Evolutionary conservation across 805 yeast genomes (phyloP).

Genomic region (Candida berthetii): DNA sequence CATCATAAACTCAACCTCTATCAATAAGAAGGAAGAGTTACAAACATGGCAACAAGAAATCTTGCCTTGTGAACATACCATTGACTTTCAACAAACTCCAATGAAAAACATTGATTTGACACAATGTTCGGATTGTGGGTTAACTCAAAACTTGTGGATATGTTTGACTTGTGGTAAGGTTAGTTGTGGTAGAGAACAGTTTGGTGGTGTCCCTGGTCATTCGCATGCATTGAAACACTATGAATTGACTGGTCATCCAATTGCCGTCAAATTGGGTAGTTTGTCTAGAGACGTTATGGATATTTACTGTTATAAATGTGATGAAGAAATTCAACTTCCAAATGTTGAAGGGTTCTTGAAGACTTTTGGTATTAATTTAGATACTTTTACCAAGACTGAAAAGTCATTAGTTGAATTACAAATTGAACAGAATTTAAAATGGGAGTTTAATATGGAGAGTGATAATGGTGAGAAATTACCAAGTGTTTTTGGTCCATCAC

Average conservation of each 20-base stretch:
- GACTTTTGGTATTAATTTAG: constrained; percentile 63
- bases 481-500: constrained; percentile 68
- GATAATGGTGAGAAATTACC: constrained; percentile 57
- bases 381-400: constrained; percentile 61
- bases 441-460: constrained; percentile 85
- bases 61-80: constrained; percentile 71
- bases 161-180: constrained; percentile 87
- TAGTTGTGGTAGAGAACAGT: constrained; percentile 94
- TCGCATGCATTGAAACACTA: constrained; percentile 83
- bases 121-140: constrained; percentile 52
- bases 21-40: constrained; percentile 58
- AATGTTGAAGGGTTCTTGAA: constrained; percentile 39
- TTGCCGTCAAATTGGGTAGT: constrained; percentile 90
- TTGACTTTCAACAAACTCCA: constrained; percentile 38
- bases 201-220: constrained; percentile 91
- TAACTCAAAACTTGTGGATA: constrained; percentile 82
- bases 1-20: constrained; percentile 53
- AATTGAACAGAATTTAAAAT: constrained; percentile 85
- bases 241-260: constrained; percentile 55
- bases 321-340: constrained; percentile 83
- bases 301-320: constrained; percentile 81
- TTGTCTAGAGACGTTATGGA: constrained; percentile 76
- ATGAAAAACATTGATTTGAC: constrained; percentile 24
- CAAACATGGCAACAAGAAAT: constrained; percentile 92
- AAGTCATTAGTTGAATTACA: constrained; percentile 85